Base-by-base conservation (phyloP, 2,329 filamentous ascomycete genomes). In the Nemania sp. region DNA sequence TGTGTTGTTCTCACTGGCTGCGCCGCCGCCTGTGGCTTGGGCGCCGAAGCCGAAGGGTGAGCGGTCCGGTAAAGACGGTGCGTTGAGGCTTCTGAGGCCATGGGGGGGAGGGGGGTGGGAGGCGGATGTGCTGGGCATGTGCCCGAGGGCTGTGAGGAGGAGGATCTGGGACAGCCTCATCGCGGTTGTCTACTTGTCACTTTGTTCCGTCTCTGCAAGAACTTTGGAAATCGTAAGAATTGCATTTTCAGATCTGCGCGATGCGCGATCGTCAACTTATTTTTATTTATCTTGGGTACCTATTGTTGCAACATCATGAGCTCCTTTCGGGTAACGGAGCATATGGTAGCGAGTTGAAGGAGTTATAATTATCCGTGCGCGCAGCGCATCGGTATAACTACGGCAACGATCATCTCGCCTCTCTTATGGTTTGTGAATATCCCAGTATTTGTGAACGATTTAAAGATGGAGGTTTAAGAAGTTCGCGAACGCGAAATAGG, bases 1-100 rank as follows among this genome's bases (percentile, higher is more conserved):
- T 8, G 57, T 57, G 30, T 55, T 55, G 33, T 47, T 48, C 9
- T 50, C 41, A 3, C 20, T 15, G 1, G 56, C 33, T 2, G 15
- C 12, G 9, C 54, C 61, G 7, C 61, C 61, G 20, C 59, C 61
- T 1, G 59, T 63, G 3, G 39, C 54, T 8, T 49, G 20, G n/a
- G 34, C 26, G 15, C 54, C 61, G 49, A 61, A 63, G 6, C 61
- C 59, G 42, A 63, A 61, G n/a, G 57, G 57, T 8, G n/a, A n/a
- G 6, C 57, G 61, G 26, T 57, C 48, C 12, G 61, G 61, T 5
- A 63, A 46, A 6, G 24, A n/a, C n/a, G 33, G 44, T 5, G 17
- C 17, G 1, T 28, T n/a, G n/a, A 9, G 26, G 11, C 12, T 12
- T 9, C 17, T 1, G 19, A 43, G 44, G 4, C 43, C 20, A n/a